A percentile compares a stretch with the other conserved stretches of the same genome.
phyloP scores from a whole-genome alignment of 1,284 basidiomycete species.

The Apiotrichum montevideense region DNA sequence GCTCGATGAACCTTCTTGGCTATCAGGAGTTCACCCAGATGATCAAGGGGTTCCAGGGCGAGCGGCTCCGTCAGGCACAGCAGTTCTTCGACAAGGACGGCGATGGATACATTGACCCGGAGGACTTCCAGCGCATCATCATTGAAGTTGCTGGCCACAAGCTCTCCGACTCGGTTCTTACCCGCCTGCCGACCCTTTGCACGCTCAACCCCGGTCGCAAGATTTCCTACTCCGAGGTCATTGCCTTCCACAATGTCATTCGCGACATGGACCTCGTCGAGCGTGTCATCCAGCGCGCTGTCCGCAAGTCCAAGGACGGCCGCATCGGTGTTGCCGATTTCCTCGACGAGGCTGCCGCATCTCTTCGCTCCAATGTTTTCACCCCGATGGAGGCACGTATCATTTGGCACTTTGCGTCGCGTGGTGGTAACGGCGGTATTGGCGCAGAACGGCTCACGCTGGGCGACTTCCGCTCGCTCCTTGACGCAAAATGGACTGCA shows the following conservation, averaged over 20 bases:
- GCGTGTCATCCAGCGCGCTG: conserved; percentile 56
- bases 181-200: conserved; percentile 80
- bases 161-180: conserved; percentile 81
- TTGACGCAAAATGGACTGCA: conserved; percentile 54
- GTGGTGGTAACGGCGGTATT: conserved; percentile 57
- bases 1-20: conserved; percentile 72
- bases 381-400: conserved; percentile 94
- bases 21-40: conserved; percentile 88
- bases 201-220: conserved; percentile 77
- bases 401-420: conserved; percentile 89
- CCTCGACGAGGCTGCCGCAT: conserved; percentile 47
- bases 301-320: conserved; percentile 82
- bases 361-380: conserved; percentile 81
- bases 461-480: conserved; percentile 78
- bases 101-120: conserved; percentile 84
- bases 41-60: conserved; percentile 94
- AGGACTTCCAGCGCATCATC: conserved; percentile 89
- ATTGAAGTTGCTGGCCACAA: conserved; percentile 92
- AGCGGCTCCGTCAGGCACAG: conserved; percentile 88
- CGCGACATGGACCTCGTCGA: conserved; percentile 91
- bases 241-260: conserved; percentile 77
- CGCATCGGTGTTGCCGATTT: conserved; percentile 59
- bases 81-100: conserved; percentile 78
- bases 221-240: conserved; percentile 90
- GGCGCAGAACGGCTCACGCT: conserved; percentile 59